Evolutionary conservation across 352 stramenopile species (phyloP), one percentile per base, ranked within the genome.

Genomic region (Hyaloperonospora arabidopsidis): DNA sequence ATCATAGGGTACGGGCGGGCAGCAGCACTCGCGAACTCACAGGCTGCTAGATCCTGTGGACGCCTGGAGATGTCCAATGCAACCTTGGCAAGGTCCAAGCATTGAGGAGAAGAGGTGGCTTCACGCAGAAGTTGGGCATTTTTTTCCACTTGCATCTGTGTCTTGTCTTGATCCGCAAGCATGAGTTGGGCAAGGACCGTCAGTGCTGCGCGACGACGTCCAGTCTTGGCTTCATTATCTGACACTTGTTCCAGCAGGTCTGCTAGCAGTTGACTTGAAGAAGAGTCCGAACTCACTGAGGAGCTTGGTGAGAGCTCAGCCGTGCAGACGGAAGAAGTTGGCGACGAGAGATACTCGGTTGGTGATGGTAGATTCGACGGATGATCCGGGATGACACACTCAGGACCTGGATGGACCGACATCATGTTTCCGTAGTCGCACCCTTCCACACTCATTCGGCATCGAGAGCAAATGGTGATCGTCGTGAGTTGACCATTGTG

Each of bases 401-500:
- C 38, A 2, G 38, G 38, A 2, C 38, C 38, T 2, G 15, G 2
- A 18, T 11, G 1, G 1, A 48, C 40, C 18, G 19, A 28, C 17
- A 28, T 14, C 40, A 63, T 29, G 15, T 77, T 51, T 0, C 50
- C 34, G 49, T 76, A 84, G 46, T 83, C 69, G 38, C 72, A 74
- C 14, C 43, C 48, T 41, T 81, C 64, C 13, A 87, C 68, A 11
- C 62, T 68, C 13, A 67, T 44, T 14, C 79, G 44, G 35, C 77
- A 87, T 5, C 64, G 63, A 14, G 46, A 18, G 45, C 77, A 87
- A 6, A 84, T 56, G 1, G 70, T 67, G 5, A 83, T 56, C 3
- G 59, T 55, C 15, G 67, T 59, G n/a, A 58, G 25, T 13, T 65
- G 49, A 14, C 66, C 66, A 13, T 65, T 60, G 17, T 28, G 29